Percentiles rank a stretch among this genome's conserved stretches.
Evolutionary conservation across 106 monocot genomes (phyloP).

Genomic region (Dioscorea alata): DNA sequence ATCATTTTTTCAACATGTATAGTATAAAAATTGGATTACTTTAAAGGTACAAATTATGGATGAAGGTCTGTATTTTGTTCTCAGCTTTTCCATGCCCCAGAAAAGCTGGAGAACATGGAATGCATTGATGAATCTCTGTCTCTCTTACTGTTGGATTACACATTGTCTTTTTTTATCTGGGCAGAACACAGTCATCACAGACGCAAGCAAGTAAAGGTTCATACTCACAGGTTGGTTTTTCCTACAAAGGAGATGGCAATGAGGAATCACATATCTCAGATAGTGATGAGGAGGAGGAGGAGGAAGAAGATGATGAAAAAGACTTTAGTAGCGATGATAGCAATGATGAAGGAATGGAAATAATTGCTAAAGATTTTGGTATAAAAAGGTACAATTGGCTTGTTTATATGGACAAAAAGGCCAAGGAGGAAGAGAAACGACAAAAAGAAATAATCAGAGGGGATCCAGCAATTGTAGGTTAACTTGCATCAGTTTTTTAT

Average conservation of each 20-base stretch:
- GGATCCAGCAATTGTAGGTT: conserved; percentile 88
- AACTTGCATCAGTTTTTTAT: background rate
- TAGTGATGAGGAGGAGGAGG: conserved; percentile 66
- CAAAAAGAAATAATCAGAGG: conserved; percentile 96
- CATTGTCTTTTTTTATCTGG: too few species aligned
- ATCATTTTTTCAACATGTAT: too few species aligned
- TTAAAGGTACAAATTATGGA: too few species aligned
- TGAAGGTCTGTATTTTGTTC: too few species aligned
- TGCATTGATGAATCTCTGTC: too few species aligned
- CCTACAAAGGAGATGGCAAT: conserved; percentile 72
- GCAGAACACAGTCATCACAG: conserved; percentile 52
- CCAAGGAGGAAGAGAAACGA: conserved; percentile 92
- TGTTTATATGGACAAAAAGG: conserved; percentile 96
- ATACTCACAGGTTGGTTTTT: conserved; percentile 96
- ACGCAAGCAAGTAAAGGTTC: conserved; percentile 62
- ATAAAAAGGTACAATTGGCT: conserved; percentile 97
- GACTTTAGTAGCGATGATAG: conserved; percentile 97
- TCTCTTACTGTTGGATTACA: too few species aligned
- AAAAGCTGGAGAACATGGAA: too few species aligned
- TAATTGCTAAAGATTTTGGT: conserved; percentile 96
- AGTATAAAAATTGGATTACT: too few species aligned
- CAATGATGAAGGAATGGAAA: conserved; percentile 82
- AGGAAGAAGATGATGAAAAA: conserved; percentile 89
- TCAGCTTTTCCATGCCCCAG: too few species aligned
- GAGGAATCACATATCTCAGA: conserved; percentile 47